phyloP scores from a whole-genome alignment of 2,329 filamentous ascomycete genomes.

The Fusarium camptoceras region DNA sequence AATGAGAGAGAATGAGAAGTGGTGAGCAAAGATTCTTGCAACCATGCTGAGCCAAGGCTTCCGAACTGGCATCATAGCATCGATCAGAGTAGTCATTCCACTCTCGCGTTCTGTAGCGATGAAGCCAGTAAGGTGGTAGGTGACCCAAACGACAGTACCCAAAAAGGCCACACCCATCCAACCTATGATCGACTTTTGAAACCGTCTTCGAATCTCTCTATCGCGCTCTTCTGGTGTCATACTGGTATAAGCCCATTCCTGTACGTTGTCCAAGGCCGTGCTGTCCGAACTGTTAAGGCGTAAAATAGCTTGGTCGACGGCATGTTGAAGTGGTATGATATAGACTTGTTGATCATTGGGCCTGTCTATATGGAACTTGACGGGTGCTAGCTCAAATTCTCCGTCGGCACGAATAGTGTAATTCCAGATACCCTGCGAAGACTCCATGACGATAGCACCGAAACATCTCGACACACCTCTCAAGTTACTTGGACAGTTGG shows the following conservation, averaged over 20 bases:
- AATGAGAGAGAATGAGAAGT: slow-evolving; percentile 81
- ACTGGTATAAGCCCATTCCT: slow-evolving; percentile 83
- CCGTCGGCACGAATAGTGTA: slow-evolving; percentile 86
- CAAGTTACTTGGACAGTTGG: slow-evolving; percentile 71
- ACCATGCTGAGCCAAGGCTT: slow-evolving; percentile 81
- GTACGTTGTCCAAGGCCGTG: slow-evolving; percentile 52
- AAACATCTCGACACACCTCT: slow-evolving; percentile 78
- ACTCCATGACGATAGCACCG: slow-evolving; percentile 78
- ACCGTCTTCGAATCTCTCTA: slow-evolving; percentile 73
- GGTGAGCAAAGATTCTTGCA: slow-evolving; percentile 81
- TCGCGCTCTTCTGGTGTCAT: slow-evolving; percentile 75
- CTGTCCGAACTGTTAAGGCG: slow-evolving; percentile 58
- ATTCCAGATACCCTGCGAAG: slow-evolving; percentile 83
- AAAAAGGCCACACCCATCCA: slow-evolving; percentile 84
- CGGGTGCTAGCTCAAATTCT: slow-evolving; percentile 66
- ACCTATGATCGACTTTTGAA: slow-evolving; percentile 78
- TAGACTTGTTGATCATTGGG: slow-evolving; percentile 83
- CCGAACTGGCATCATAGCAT: slow-evolving; percentile 88
- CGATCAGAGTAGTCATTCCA: slow-evolving; percentile 88
- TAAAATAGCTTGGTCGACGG: slow-evolving; percentile 80
- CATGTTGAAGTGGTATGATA: slow-evolving; percentile 80
- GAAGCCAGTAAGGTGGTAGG: slow-evolving; percentile 88
- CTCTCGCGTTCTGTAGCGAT: slow-evolving; percentile 87
- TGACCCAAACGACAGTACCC: slow-evolving; percentile 81
- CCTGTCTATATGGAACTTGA: slow-evolving; percentile 72